Evolutionary conservation across 768 basidiomycete genomes (phyloP), one percentile per base, ranked within the genome.

Genomic region (Mycena belliarum): DNA sequence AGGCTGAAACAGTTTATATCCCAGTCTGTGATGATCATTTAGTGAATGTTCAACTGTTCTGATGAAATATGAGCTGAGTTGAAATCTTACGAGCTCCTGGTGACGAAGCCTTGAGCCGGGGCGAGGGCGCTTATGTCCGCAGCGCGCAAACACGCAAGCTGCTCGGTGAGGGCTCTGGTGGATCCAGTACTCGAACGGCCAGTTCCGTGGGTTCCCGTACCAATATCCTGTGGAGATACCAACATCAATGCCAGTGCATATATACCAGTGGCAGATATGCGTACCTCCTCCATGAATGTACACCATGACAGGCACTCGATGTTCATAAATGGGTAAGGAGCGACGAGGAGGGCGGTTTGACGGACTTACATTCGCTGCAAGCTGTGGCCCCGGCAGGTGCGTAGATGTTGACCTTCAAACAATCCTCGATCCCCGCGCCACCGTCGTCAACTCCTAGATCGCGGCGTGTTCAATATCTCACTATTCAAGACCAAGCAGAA

Each of bases 101-200:
- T n/a, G n/a, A 40, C 40, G 15, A 59, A 45, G 59, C 87, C 85
- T 61, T 87, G 84, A 15, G 84, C 83, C 37, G 71, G 73, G 1
- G 82, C 79, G 6, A 85, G 67, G 6, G 80, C 78, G 51, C 79
- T 81, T 43, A 86, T 70, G 48, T 74, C 76, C 1, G 81, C 82
- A 24, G 71, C 74, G 40, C 84, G 73, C 16, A 87, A 65, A 63
- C 84, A 84, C 7, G 71, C 66, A 54, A 86, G 67, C 53, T 78
- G 70, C 3, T 68, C 67, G 0, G 61, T 54, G 8, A 74, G 84
- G 84, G 25, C 75, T 81, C 63, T 86, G 85, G 42, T 86, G 72
- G 51, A 88, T 72, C 85, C 85, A 88, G 62, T 77, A 73, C 62
- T 87, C 80, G 65, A 86, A 87, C 2, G 86, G 84, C 83, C 82